A percentile compares a stretch with the other conserved stretches of the same genome.
Evolutionary conservation across 106 monocot genomes (phyloP).

Genomic region (Dendrobium officinale): DNA sequence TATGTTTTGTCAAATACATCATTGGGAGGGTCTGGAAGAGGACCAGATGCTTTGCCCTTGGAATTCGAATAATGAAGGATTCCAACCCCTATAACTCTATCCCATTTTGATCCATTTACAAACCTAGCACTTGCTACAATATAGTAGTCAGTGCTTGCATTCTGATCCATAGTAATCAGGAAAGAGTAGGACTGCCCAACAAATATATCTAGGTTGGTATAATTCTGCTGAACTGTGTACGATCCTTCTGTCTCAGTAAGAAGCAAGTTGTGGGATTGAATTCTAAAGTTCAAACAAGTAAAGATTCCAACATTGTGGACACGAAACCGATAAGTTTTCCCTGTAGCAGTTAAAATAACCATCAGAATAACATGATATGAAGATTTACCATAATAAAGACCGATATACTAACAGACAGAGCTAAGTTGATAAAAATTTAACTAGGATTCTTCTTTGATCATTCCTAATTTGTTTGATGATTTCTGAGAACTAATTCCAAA

Average conservation of each 20-base stretch:
- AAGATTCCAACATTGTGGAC: constrained; percentile 67
- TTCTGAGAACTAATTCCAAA: no score
- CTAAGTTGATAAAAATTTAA: no score
- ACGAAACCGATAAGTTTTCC: constrained; percentile 66
- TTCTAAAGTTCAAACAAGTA: constrained; percentile 74
- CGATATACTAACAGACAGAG: no score
- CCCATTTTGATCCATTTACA: constrained; percentile 61
- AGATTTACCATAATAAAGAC: neutral
- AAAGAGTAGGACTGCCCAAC: constrained; percentile 84
- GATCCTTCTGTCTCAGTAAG: constrained; percentile 74
- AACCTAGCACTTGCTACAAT: constrained; percentile 70
- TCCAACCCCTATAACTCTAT: constrained; percentile 61
- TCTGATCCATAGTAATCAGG: constrained; percentile 73
- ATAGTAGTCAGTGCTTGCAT: constrained; percentile 75
- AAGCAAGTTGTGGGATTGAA: constrained; percentile 64
- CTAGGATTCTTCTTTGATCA: no score
- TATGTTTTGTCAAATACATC: constrained; percentile 35
- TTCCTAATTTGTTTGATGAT: no score
- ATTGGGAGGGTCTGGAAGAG: constrained; percentile 35
- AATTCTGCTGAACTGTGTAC: constrained; percentile 62
- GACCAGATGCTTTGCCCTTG: constrained; percentile 35
- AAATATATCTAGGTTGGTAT: constrained; percentile 52
- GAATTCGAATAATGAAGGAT: constrained; percentile 73
- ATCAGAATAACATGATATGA: constrained; percentile 1
- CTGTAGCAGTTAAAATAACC: constrained; percentile 23